A percentile compares a stretch with the other conserved stretches of the same genome.
Evolutionary conservation across 345 rosid genomes (phyloP).

Genomic region (Eucalyptus tenuipes): DNA sequence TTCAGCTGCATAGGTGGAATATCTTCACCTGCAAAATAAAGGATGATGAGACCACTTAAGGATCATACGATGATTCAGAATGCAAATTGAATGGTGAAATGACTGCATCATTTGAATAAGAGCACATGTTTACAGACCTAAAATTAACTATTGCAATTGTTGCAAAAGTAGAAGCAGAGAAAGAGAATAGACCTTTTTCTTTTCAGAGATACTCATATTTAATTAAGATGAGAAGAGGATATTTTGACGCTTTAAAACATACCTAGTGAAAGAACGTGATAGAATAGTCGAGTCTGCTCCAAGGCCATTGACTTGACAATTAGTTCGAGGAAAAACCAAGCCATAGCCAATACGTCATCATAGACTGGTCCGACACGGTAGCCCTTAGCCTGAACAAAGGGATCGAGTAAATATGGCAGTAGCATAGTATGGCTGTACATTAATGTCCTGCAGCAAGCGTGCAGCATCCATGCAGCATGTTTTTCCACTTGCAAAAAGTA

Average conservation of each 20-base stretch:
- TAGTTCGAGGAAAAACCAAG: constrained; percentile 99
- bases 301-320: constrained; percentile 96
- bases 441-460: background rate
- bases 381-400: constrained; percentile 83
- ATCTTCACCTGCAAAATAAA: constrained; percentile 63
- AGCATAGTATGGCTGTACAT: background rate
- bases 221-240: background rate
- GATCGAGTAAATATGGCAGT: background rate
- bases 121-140: background rate
- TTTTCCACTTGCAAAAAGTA: background rate
- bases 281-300: constrained; percentile 89
- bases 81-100: background rate
- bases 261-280: constrained; percentile 89
- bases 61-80: background rate
- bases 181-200: background rate
- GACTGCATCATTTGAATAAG: background rate
- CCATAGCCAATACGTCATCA: constrained; percentile 98
- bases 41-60: background rate
- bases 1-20: constrained; percentile 95
- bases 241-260: background rate
- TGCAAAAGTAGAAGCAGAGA: background rate
- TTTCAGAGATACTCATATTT: background rate
- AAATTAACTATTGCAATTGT: background rate
- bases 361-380: constrained; percentile 99
- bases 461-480: background rate